A percentile compares a stretch with the other conserved stretches of the same genome.
phyloP scores from a whole-genome alignment of 495 filamentous ascomycete species.

The Ramalina intermedia region DNA sequence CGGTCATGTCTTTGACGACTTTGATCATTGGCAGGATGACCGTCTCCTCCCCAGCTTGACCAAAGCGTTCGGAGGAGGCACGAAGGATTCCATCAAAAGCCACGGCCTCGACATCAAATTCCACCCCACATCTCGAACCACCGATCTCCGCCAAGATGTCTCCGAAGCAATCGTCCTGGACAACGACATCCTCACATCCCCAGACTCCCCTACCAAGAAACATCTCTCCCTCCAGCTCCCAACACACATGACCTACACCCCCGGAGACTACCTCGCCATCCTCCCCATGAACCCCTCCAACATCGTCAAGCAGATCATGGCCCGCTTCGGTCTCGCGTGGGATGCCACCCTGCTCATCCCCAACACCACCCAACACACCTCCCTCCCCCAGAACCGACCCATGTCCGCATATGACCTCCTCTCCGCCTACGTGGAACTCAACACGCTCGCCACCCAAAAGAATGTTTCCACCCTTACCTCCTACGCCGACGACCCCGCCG shows the following conservation, averaged over 20 bases:
- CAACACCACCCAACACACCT: slow-evolving; percentile 27
- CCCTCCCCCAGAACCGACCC: slow-evolving; percentile 42
- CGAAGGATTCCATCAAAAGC: background rate
- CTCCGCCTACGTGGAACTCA: slow-evolving; percentile 57
- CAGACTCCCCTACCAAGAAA: slow-evolving; percentile 42
- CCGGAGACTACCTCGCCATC: slow-evolving; percentile 65
- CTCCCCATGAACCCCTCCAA: slow-evolving; percentile 52
- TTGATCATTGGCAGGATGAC: slow-evolving; percentile 54
- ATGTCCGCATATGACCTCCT: slow-evolving; percentile 49
- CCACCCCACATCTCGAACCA: slow-evolving; percentile 39
- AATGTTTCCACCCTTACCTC: background rate
- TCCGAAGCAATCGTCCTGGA: slow-evolving; percentile 45
- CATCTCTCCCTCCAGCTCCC: slow-evolving; percentile 55
- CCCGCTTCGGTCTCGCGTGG: slow-evolving; percentile 42
- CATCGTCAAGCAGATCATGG: slow-evolving; percentile 26
- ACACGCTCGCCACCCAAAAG: slow-evolving; percentile 46
- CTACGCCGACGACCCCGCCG: background rate
- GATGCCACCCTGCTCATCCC: slow-evolving; percentile 34
- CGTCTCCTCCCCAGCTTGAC: background rate
- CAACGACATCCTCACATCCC: slow-evolving; percentile 37
- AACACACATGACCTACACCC: slow-evolving; percentile 46
- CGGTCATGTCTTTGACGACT: slow-evolving; percentile 53
- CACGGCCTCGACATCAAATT: slow-evolving; percentile 38
- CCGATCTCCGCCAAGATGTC: slow-evolving; percentile 51
- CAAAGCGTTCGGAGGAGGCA: background rate